Base-by-base conservation (phyloP, 331 rosid genomes). In the Ulmus americana region DNA sequence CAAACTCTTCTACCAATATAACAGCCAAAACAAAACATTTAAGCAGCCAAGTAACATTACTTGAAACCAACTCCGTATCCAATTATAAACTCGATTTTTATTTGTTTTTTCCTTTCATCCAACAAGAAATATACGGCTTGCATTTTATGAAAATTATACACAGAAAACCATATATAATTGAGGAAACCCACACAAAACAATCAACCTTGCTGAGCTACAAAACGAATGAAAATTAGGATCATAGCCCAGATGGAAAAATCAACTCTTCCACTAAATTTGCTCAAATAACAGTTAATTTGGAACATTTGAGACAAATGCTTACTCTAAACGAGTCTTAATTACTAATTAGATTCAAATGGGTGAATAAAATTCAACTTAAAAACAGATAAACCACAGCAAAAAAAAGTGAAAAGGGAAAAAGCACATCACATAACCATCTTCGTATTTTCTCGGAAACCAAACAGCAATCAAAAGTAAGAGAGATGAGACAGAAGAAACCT, bases 401-500 rank as follows among this genome's bases (percentile, higher is more conserved):
- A 67, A 15, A 20, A 22, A 18, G 41, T 10, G 10, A 10, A 45
- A 16, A 51, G 41, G 7, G 10, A 22, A 35, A 35, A 8, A 7
- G 13, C 14, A 8, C 45, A 7, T 5, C n/a, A 45, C 20, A n/a
- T 18, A 47, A 6, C 46, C 63, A 59, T 7, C 18, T 59, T 7
- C 13, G 39, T 46, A 62, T 4, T 56, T 39, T 63, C 6, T 38
- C 13, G 38, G 6, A 20, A 56, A 49, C 44, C 39, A 20, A 51
- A 53, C 6, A 41, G 45, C 5, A 38, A 45, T 20, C 5, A 44
- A 48, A 0, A 14, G 61, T 3, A 41, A 62, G 28, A 18, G 10
- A 43, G 47, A 60, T 43, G n/a, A n/a, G 11, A 68, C 44, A 52
- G 70, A 58, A 39, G 70, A 65, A 74, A 92, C 98, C 97, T 89